Percentiles rank a stretch among this genome's conserved stretches.
Evolutionary conservation across 495 filamentous ascomycete genomes (phyloP).

Genomic region (Penicillium soppii): DNA sequence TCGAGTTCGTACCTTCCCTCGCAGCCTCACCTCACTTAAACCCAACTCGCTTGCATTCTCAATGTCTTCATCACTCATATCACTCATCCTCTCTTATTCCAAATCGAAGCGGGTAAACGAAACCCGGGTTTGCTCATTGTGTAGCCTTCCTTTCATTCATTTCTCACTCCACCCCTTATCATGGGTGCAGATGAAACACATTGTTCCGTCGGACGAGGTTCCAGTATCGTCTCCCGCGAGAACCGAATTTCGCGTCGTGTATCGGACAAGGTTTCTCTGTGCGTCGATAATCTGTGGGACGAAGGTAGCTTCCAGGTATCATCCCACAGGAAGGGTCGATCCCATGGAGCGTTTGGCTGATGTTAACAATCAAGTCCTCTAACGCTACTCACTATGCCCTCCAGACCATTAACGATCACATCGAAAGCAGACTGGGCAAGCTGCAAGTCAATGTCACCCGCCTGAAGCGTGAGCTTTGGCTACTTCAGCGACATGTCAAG

Average conservation of each 20-base stretch:
- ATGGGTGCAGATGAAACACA: neutral
- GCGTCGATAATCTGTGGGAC: neutral
- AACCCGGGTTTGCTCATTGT: constrained; percentile 4
- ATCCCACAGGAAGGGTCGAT: neutral
- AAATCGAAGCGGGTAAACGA: neutral
- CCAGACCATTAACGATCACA: constrained; percentile 20
- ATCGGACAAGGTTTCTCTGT: neutral
- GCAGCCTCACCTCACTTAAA: neutral
- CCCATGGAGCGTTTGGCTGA: neutral
- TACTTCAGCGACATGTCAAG: constrained; percentile 30
- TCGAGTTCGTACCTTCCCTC: constrained; percentile 4
- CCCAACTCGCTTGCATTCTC: neutral
- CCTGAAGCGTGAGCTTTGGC: constrained; percentile 28
- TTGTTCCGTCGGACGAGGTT: neutral
- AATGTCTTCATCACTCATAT: neutral
- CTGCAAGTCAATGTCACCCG: constrained; percentile 18
- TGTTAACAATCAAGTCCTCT: constrained; percentile 3
- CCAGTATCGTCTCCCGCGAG: neutral
- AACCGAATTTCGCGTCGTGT: neutral
- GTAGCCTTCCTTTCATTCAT: constrained; percentile 1
- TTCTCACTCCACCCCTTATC: neutral
- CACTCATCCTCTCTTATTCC: neutral
- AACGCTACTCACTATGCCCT: constrained; percentile 17
- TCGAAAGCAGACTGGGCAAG: constrained; percentile 20
- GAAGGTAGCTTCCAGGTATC: constrained; percentile 4